A percentile compares a stretch with the other conserved stretches of the same genome.
phyloP scores from a whole-genome alignment of 2,329 filamentous ascomycete species.

The Trichophyton verrucosum region DNA sequence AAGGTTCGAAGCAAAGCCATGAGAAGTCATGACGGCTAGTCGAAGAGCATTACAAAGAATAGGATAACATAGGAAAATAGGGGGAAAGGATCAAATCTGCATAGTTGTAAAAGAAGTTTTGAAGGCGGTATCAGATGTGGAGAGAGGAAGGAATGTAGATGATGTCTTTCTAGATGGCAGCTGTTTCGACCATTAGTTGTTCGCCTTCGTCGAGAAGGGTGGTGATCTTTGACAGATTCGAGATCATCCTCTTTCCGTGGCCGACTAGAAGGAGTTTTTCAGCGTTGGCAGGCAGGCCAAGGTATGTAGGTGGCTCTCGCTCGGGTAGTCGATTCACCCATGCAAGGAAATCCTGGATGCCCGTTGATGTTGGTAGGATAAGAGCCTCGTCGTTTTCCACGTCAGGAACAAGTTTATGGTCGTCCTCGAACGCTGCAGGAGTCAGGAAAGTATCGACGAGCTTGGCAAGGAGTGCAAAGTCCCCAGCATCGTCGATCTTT shows the following conservation, averaged over 20 bases:
- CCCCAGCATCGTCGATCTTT: slow-evolving; percentile 85
- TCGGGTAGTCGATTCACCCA: slow-evolving; percentile 92
- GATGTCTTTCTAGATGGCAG: slow-evolving; percentile 11
- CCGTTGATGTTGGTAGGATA: slow-evolving; percentile 65
- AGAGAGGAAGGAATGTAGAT: not conserved
- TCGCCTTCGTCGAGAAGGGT: slow-evolving; percentile 89
- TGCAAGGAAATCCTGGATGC: slow-evolving; percentile 69
- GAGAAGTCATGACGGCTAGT: not conserved
- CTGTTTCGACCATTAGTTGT: slow-evolving; percentile 62
- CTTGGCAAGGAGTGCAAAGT: slow-evolving; percentile 60
- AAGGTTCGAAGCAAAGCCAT: not conserved
- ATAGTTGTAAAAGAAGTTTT: not conserved
- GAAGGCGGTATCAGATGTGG: not conserved
- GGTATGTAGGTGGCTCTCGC: slow-evolving; percentile 87
- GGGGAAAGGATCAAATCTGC: not conserved
- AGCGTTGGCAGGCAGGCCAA: slow-evolving; percentile 86
- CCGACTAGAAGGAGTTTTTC: slow-evolving; percentile 90
- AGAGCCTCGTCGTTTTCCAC: slow-evolving; percentile 50
- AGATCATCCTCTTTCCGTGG: slow-evolving; percentile 71
- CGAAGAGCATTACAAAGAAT: not conserved
- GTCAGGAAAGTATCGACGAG: slow-evolving; percentile 72
- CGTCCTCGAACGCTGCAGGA: slow-evolving; percentile 78
- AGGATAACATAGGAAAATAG: not conserved
- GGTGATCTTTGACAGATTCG: slow-evolving; percentile 71
- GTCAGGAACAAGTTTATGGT: slow-evolving; percentile 73